These are phyloP conservation scores for Panaeolus papilionaceus DNA, from an alignment of 768 basidiomycete genomes.

Conservation along the genomic window DNA sequence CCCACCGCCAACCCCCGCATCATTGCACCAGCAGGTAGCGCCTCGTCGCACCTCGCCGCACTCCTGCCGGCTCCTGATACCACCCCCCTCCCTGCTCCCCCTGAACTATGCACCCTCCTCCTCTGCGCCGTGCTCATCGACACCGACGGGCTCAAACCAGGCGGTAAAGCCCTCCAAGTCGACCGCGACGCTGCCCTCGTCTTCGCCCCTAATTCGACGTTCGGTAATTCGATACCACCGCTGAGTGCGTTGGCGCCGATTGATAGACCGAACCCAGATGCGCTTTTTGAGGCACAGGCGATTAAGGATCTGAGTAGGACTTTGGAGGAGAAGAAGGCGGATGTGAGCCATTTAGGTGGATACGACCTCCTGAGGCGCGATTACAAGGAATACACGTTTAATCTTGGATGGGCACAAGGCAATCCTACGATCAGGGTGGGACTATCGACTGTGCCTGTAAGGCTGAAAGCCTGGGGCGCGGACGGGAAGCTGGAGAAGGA, in stretches of 20 bases:
- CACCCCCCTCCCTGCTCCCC: constrained; percentile 46
- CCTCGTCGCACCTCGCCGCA: constrained; percentile 63
- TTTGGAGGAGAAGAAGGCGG: constrained; percentile 64
- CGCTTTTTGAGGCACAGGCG: constrained; percentile 43
- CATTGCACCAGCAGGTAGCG: constrained; percentile 78
- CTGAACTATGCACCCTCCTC: constrained; percentile 78
- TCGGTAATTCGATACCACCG: constrained; percentile 66
- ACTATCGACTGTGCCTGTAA: constrained; percentile 81
- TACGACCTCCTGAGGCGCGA: constrained; percentile 90
- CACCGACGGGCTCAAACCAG: constrained; percentile 77
- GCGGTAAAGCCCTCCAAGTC: constrained; percentile 73
- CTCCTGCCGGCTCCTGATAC: constrained; percentile 27
- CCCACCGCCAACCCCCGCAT: constrained; percentile 67
- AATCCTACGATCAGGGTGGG: constrained; percentile 64
- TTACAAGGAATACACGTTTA: constrained; percentile 85
- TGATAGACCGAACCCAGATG: constrained; percentile 34
- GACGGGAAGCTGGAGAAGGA: constrained; percentile 49
- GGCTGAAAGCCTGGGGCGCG: constrained; percentile 61
- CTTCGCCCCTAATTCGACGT: constrained; percentile 65
- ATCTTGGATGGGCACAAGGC: constrained; percentile 47
- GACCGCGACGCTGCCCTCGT: constrained; percentile 71
- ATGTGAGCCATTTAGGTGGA: constrained; percentile 69
- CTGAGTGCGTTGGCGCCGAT: constrained; percentile 50
- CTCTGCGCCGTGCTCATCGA: constrained; percentile 86
- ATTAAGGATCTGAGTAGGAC: constrained; percentile 55